Percentiles rank a stretch among this genome's conserved stretches.
Conservation (phyloP, 1,284 basidiomycete species). For the Apiotrichum sp. region DNA sequence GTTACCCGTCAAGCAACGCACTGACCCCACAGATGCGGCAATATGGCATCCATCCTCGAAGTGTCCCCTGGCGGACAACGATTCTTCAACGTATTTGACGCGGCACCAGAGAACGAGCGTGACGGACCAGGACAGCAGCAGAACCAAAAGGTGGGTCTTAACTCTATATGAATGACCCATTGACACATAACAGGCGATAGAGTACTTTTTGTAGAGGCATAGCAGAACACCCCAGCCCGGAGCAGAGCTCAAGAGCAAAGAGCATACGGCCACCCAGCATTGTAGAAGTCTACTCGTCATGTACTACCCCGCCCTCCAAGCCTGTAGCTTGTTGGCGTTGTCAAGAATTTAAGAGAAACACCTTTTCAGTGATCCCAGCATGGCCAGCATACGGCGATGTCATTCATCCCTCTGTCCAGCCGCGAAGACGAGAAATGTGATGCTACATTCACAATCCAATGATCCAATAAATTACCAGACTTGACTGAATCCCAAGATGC, state of each 20-base stretch:
- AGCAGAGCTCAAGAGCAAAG: not conserved
- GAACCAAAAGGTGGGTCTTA: constrained; percentile 26
- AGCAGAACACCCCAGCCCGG: not conserved
- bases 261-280: constrained; percentile 13
- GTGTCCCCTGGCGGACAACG: constrained; percentile 82
- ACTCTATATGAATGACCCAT: constrained; percentile 14
- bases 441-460: too few relatives aligned
- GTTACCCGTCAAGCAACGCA: too few relatives aligned
- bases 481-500: too few relatives aligned
- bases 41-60: constrained; percentile 93
- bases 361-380: too few relatives aligned
- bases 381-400: too few relatives aligned
- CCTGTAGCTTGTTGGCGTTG: not conserved
- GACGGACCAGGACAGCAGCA: constrained; percentile 46
- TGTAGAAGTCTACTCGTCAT: constrained; percentile 10
- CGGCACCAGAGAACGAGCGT: constrained; percentile 87
- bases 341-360: too few relatives aligned
- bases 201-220: constrained; percentile 39
- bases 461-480: too few relatives aligned
- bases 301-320: constrained; percentile 6
- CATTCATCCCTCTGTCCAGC: too few relatives aligned
- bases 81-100: constrained; percentile 96
- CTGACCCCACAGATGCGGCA: constrained; percentile 71
- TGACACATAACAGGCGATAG: constrained; percentile 34
- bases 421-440: too few relatives aligned